Conservation (phyloP, 192 early-diverging fungal species). For the Rhizophlyctis rosea region DNA sequence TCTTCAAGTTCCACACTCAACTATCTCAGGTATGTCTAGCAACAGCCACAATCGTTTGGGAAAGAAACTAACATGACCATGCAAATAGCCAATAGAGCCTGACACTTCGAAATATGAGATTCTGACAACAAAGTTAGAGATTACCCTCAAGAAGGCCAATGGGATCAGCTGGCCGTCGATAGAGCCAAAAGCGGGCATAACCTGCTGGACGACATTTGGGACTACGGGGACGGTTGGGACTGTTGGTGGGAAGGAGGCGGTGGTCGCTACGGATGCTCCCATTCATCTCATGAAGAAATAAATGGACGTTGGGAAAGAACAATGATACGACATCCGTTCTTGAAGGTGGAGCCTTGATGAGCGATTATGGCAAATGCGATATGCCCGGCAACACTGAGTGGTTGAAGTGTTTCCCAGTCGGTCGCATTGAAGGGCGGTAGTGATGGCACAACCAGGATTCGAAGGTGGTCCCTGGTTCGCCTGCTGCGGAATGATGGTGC, state of each 20-base stretch:
- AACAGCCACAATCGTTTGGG: neutral
- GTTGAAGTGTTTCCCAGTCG: no score
- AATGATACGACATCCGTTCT: no score
- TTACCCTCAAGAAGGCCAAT: constrained; percentile 82
- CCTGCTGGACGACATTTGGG: constrained; percentile 84
- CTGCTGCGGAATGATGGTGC: no score
- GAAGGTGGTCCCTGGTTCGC: no score
- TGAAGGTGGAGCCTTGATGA: no score
- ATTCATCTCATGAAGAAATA: constrained; percentile 39
- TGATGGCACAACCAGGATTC: no score
- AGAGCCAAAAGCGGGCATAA: constrained; percentile 62
- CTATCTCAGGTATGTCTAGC: constrained; percentile 53
- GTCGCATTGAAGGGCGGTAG: no score
- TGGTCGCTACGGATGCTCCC: constrained; percentile 44
- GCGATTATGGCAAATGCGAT: no score
- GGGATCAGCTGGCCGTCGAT: constrained; percentile 81
- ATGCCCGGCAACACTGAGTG: no score
- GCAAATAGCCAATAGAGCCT: constrained; percentile 67
- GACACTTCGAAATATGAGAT: constrained; percentile 68
- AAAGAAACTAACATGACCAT: no score
- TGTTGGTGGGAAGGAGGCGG: constrained; percentile 66
- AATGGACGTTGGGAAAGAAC: no score
- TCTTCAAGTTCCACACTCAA: constrained; percentile 62
- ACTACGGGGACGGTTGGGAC: constrained; percentile 52
- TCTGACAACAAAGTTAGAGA: constrained; percentile 93